A percentile compares a stretch with the other conserved stretches of the same genome.
phyloP scores from a whole-genome alignment of 495 filamentous ascomycete genomes.

The Ramalina intermedia region DNA sequence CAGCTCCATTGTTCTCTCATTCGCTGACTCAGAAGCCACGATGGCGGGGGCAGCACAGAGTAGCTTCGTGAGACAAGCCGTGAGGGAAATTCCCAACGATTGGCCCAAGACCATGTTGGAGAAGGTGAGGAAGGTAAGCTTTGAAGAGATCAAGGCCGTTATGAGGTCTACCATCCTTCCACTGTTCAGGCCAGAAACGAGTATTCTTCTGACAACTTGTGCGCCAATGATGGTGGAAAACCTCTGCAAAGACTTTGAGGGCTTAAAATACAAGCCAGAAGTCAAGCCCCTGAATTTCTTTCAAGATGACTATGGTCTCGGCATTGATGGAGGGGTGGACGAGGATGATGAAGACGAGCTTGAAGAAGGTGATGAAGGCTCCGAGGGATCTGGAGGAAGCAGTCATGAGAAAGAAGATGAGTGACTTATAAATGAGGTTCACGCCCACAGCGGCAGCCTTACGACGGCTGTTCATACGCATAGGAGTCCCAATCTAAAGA shows the following conservation, averaged over 20 bases:
- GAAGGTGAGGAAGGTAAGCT: slow-evolving; percentile 57
- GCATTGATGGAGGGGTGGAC: slow-evolving; percentile 51
- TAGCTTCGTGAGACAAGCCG: slow-evolving; percentile 69
- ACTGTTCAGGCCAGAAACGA: slow-evolving; percentile 58
- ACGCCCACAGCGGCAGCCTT: not conserved
- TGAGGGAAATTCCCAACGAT: slow-evolving; percentile 60
- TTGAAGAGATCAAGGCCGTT: slow-evolving; percentile 61
- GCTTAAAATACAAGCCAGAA: slow-evolving; percentile 62
- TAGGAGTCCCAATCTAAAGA: not conserved
- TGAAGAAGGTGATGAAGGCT: slow-evolving; percentile 36
- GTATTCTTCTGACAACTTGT: slow-evolving; percentile 82
- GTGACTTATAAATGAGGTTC: not conserved
- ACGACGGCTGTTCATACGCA: not conserved
- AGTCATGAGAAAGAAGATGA: slow-evolving; percentile 19
- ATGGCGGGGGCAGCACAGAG: slow-evolving; percentile 64
- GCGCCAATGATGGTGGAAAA: slow-evolving; percentile 75
- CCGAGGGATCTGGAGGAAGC: slow-evolving; percentile 27
- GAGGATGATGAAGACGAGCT: slow-evolving; percentile 52
- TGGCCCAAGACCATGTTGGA: slow-evolving; percentile 65
- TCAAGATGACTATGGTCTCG: slow-evolving; percentile 82
- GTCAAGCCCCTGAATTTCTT: slow-evolving; percentile 65
- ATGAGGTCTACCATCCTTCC: slow-evolving; percentile 64
- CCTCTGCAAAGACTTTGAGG: slow-evolving; percentile 55
- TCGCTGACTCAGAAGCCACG: slow-evolving; percentile 77
- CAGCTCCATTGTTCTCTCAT: slow-evolving; percentile 66